Evolutionary conservation across 257 asterid species (phyloP).

Genomic region (Vinca minor): DNA sequence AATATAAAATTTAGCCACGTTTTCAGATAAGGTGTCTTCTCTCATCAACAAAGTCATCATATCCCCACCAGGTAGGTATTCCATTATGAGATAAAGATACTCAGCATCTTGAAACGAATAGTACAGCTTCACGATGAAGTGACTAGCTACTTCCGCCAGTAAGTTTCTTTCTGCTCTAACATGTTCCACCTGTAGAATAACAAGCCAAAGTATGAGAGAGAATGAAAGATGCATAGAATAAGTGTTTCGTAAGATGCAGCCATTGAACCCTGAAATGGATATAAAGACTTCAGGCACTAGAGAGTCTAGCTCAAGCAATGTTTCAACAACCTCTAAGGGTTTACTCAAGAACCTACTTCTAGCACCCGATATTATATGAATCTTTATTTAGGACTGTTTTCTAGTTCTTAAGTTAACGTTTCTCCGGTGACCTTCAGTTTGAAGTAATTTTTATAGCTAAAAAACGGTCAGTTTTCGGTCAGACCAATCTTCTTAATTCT

Average conservation of each 20-base stretch:
- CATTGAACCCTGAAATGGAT: background rate
- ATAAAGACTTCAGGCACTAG: background rate
- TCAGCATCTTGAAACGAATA: slow-evolving; percentile 97
- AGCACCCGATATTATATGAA: background rate
- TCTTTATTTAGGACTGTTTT: background rate
- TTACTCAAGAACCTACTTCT: too few relatives aligned
- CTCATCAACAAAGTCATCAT: slow-evolving; percentile 97
- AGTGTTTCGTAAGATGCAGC: background rate
- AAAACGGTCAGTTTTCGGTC: background rate
- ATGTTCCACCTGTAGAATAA: slow-evolving; percentile 69
- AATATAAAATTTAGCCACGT: slow-evolving; percentile 79
- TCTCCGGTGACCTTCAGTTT: background rate
- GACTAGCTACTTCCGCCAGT: slow-evolving; percentile 95
- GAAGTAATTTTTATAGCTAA: background rate
- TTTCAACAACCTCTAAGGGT: too few relatives aligned
- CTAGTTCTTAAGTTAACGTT: background rate
- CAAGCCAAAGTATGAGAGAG: background rate
- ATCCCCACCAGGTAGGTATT: slow-evolving; percentile 97
- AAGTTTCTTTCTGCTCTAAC: slow-evolving; percentile 94
- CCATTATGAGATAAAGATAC: slow-evolving; percentile 87
- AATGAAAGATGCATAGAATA: background rate
- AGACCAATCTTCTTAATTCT: background rate
- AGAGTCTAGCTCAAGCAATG: background rate
- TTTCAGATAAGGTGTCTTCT: slow-evolving; percentile 78
- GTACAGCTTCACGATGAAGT: slow-evolving; percentile 78